These are phyloP conservation scores for Chlamydomonas applanata DNA, from an alignment of 139 green algal genomes.

Conservation along the genomic window DNA sequence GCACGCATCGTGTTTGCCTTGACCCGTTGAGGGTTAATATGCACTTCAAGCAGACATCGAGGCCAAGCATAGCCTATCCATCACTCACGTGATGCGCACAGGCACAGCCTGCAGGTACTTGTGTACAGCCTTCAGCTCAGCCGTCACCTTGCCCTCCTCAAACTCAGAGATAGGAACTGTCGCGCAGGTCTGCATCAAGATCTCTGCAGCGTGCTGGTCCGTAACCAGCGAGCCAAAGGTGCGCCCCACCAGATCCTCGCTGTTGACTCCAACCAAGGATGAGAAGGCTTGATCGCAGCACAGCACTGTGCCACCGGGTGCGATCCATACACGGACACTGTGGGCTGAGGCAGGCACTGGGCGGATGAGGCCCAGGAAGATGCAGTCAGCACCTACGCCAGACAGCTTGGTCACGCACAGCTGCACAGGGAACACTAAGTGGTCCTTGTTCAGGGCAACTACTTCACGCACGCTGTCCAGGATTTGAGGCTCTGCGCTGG, in stretches of 20 bases:
- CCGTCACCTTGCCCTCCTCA: background rate
- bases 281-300: constrained; percentile 24
- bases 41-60: too few relatives aligned
- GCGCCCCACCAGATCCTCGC: constrained; percentile 3
- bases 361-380: constrained; percentile 32
- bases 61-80: too few relatives aligned
- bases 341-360: background rate
- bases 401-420: constrained; percentile 34
- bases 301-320: constrained; percentile 21
- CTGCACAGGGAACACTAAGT: constrained; percentile 27
- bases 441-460: constrained; percentile 28
- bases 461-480: constrained; percentile 45
- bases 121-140: background rate
- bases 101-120: constrained; percentile 24
- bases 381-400: constrained; percentile 20
- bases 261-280: background rate
- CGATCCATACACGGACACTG: constrained; percentile 23
- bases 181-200: constrained; percentile 14
- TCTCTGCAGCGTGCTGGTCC: background rate
- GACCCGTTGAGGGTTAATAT: too few relatives aligned
- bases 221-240: constrained; percentile 6
- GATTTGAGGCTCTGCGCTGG: constrained; percentile 33
- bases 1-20: too few relatives aligned
- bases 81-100: background rate
- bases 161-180: constrained; percentile 2